Evolutionary conservation across 495 filamentous ascomycete species (phyloP), one percentile per base, ranked within the genome.

Genomic region (Platismatia glauca): DNA sequence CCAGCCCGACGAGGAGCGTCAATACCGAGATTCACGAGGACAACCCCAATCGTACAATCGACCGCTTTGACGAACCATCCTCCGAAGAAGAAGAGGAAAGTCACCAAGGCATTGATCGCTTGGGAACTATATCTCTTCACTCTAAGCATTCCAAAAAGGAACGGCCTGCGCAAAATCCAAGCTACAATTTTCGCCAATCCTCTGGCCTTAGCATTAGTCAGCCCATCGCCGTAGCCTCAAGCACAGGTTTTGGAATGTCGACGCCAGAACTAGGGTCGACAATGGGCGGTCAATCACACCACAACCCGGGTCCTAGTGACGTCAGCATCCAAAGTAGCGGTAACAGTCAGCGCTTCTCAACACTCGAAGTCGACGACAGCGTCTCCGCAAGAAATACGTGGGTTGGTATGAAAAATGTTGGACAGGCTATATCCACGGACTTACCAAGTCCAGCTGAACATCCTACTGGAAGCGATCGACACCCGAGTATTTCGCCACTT

Each of bases 1-100:
- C 53, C 11, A 58, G 43, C 43, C 61, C 55, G 15, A 57, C 53
- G 37, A 39, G 55, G 52, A 63, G 55, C 55, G 53, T 63, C 4
- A 44, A 43, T 38, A 63, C 41, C 35, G 61, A 63, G 27, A 31
- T 58, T 20, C 7, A 57, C 50, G 34, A 53, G 22, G 55, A 58
- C 34, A 37, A 58, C 24, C 2, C 55, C 22, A 58, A 50, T 34
- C 41, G 15, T 58, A 46, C 33, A 33, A 63, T 27, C 61, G 44
- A 27, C 18, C 53, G 22, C 24, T 62, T 41, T 46, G 53, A 56
- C 18, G 37, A 38, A 34, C 50, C 38, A 18, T 62, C 60, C n/a
- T 35, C 55, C 5, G 60, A 62, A 22, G 60, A 56, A 27, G 56
- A 55, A 15, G 56, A 18, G 33, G 60, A 24, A 35, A 33, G 43